Base-by-base conservation (phyloP, 108 stramenopile genomes). In the Nannochloropsis salina region DNA sequence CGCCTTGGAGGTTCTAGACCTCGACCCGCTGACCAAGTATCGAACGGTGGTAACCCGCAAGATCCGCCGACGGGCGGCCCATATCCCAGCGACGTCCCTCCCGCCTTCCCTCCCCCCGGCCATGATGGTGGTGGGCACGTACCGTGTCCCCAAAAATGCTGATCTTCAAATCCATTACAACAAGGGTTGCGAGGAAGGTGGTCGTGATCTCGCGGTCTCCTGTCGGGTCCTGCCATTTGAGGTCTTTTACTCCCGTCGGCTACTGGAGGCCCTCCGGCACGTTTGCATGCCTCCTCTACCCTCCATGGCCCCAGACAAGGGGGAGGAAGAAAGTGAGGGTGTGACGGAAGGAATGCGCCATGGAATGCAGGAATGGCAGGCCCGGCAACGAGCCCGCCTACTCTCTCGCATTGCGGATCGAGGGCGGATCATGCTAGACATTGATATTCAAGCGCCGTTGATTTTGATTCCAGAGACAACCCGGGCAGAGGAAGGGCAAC, bases 391-490 rank as follows among this genome's bases (percentile, higher is more conserved):
- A 74, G 61, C 61, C 61, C 61, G 61, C 8, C 61, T 74, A 15
- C 61, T 74, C 61, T n/a, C 61, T n/a, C 61, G 61, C n/a, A 74
- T 74, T 15, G 61, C 61, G 6, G 61, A 74, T 15, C 15, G n/a
- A n/a, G 2, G 61, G n/a, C 61, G 61, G 1, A 74, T 74, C n/a
- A 1, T 74, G 3, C 61, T 74, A 4, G 61, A 74, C 61, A n/a
- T 74, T 15, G n/a, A 74, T n/a, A 74, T 74, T n/a, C 20, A 74
- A 74, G 61, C 61, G 61, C 61, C 61, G 4, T 15, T 74, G 61
- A n/a, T 74, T 3, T 74, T 74, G 61, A n/a, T 74, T 74, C 61
- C 61, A 8, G 61, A 74, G 61, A 74, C 61, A n/a, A 74, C 61
- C 20, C 15, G 61, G n/a, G 61, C 61, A n/a, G 61, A 74, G 61